Percentiles rank a stretch among this genome's conserved stretches.
Conservation (phyloP, 805 yeast species). For the Saccharomycodes ludwigii region DNA sequence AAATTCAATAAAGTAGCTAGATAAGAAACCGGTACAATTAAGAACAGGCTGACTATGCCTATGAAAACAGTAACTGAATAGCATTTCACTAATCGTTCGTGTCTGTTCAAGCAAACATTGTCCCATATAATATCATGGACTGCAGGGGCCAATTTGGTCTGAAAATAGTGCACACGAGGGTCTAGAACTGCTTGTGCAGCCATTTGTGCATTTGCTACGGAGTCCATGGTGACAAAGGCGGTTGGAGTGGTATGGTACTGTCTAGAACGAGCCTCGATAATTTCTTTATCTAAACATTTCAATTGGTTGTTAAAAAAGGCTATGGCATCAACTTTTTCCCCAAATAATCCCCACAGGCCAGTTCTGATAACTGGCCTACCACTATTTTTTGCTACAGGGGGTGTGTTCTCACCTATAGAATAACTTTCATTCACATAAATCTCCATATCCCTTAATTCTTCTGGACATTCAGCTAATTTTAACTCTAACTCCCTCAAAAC, state of each 20-base stretch:
- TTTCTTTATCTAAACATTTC: slow-evolving; percentile 58
- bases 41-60: slow-evolving; percentile 47
- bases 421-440: slow-evolving; percentile 16
- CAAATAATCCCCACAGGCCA: slow-evolving; percentile 53
- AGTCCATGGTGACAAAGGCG: slow-evolving; percentile 89
- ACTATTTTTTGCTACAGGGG: slow-evolving; percentile 1
- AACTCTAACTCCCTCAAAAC: slow-evolving; percentile 50
- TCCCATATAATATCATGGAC: slow-evolving; percentile 95
- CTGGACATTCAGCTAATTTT: slow-evolving; percentile 25
- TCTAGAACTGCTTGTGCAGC: slow-evolving; percentile 91
- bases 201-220: slow-evolving; percentile 93
- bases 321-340: slow-evolving; percentile 69
- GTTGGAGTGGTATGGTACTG: slow-evolving; percentile 78
- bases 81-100: slow-evolving; percentile 50
- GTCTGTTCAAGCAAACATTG: slow-evolving; percentile 68
- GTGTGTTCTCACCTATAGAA: slow-evolving; percentile 9
- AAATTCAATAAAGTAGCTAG: slow-evolving; percentile 72
- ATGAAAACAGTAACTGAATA: slow-evolving; percentile 27
- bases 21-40: slow-evolving; percentile 75
- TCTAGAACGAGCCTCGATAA: slow-evolving; percentile 46
- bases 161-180: slow-evolving; percentile 73
- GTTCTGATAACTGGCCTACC: slow-evolving; percentile 49
- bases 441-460: slow-evolving; percentile 13
- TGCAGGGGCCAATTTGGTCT: slow-evolving; percentile 83
- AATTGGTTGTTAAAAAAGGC: slow-evolving; percentile 61